Conservation (phyloP, 179 eudicot genomes). For the Carnegiea gigantea region DNA sequence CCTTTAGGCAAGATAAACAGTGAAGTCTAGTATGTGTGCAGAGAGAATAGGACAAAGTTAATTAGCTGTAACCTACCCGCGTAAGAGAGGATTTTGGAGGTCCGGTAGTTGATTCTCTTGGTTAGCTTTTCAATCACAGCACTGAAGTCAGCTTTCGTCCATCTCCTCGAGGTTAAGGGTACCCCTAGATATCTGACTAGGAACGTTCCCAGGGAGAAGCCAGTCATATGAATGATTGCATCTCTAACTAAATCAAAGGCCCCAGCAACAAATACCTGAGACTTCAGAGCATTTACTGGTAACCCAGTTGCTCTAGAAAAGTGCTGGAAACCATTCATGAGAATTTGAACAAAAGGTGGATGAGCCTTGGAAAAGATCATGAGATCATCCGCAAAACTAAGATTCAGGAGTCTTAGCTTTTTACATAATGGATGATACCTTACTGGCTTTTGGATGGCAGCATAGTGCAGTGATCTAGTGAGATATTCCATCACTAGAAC, state of each 20-base stretch:
- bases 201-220: background rate
- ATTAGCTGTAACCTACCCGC: background rate
- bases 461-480: no score
- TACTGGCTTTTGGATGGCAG: no score
- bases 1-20: background rate
- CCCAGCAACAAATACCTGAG: background rate
- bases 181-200: background rate
- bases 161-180: background rate
- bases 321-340: background rate
- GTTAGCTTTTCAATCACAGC: background rate
- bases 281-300: background rate
- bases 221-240: background rate
- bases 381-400: background rate
- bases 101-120: background rate
- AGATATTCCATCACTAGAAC: no score
- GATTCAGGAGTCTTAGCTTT: no score
- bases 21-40: background rate
- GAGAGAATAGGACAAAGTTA: background rate
- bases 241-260: background rate
- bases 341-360: background rate
- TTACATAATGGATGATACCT: no score
- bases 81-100: background rate
- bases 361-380: background rate
- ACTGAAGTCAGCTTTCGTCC: background rate
- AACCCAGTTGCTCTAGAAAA: background rate